These are phyloP conservation scores for Trichoderma sp. DNA, from an alignment of 2,329 filamentous ascomycete genomes.

Conservation along the genomic window DNA sequence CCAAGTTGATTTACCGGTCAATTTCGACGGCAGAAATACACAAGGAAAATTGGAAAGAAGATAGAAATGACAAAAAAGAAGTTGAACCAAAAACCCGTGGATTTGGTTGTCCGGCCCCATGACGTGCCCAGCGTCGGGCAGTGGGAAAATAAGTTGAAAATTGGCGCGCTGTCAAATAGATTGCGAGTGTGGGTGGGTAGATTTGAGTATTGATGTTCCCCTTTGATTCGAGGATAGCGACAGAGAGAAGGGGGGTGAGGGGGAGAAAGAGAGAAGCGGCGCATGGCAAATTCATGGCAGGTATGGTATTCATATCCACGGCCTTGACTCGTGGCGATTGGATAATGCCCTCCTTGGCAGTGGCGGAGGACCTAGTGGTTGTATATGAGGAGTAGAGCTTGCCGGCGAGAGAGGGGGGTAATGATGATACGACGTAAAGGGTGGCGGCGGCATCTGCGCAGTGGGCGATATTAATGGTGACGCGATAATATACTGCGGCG, in stretches of 20 bases:
- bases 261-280: neutral
- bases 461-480: conserved; percentile 11
- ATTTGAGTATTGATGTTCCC: neutral
- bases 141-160: neutral
- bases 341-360: conserved; percentile 5
- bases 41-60: neutral
- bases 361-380: neutral
- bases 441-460: neutral
- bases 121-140: neutral
- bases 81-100: neutral
- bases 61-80: neutral
- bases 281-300: neutral
- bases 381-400: neutral
- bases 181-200: neutral
- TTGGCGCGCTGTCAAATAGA: neutral
- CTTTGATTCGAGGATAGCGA: neutral
- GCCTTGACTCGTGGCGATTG: neutral
- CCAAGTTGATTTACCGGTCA: neutral
- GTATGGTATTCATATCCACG: neutral
- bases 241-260: neutral
- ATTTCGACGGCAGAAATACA: neutral
- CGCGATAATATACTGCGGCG: conserved; percentile 10
- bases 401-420: neutral
- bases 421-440: neutral
- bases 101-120: neutral